Evolutionary conservation across 768 basidiomycete species (phyloP).

Genomic region (Suillus cothurnatus): DNA sequence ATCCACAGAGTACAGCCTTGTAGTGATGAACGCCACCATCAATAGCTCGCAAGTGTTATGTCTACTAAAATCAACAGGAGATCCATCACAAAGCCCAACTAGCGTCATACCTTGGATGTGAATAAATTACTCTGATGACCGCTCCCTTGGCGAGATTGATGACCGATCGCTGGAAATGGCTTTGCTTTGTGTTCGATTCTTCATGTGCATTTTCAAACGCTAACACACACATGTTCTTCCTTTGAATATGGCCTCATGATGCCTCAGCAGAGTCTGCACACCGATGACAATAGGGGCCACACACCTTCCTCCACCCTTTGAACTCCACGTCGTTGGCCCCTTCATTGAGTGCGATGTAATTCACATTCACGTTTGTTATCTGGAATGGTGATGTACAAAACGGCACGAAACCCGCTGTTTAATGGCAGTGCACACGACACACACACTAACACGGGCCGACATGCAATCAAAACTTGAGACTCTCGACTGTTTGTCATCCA

Average conservation of each 20-base stretch:
- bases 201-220: neutral
- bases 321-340: slow-evolving; percentile 55
- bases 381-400: slow-evolving; percentile 65
- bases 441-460: slow-evolving; percentile 24
- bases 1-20: slow-evolving; percentile 1
- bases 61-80: neutral
- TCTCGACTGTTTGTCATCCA: slow-evolving; percentile 45
- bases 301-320: slow-evolving; percentile 49
- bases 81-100: neutral
- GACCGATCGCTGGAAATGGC: neutral
- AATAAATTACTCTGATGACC: neutral
- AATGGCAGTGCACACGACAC: neutral
- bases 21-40: neutral
- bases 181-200: neutral
- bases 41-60: neutral
- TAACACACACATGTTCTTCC: neutral
- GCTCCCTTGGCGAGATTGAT: neutral
- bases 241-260: neutral
- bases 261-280: neutral
- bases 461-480: slow-evolving; percentile 64
- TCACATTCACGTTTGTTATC: slow-evolving; percentile 54
- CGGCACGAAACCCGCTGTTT: slow-evolving; percentile 45
- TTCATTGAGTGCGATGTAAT: slow-evolving; percentile 55
- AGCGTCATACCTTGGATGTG: neutral
- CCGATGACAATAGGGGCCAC: slow-evolving; percentile 13